These are phyloP conservation scores for Pueraria montana DNA, from an alignment of 306 rosid species.

Conservation along the genomic window DNA sequence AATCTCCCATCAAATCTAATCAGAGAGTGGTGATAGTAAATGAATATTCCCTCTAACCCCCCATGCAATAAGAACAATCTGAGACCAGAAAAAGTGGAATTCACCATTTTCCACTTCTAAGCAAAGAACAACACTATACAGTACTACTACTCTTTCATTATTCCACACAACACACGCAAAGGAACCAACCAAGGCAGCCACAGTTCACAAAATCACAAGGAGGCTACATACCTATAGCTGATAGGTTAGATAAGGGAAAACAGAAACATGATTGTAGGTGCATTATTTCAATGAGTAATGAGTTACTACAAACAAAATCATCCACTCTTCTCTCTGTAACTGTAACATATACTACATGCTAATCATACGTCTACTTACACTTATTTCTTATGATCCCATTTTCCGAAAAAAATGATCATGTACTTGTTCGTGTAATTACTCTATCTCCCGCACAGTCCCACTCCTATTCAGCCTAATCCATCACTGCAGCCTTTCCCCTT, in stretches of 20 bases:
- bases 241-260: conserved; percentile 29
- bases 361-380: conserved; percentile 47
- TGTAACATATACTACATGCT: background rate
- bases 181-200: conserved; percentile 1
- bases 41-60: conserved; percentile 51
- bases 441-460: conserved; percentile 36
- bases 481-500: conserved; percentile 59
- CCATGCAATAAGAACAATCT: conserved; percentile 48
- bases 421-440: conserved; percentile 46
- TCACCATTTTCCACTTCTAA: conserved; percentile 48
- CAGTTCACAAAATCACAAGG: conserved; percentile 13
- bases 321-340: conserved; percentile 10
- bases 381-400: conserved; percentile 18
- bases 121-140: conserved; percentile 39
- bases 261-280: background rate
- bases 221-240: background rate
- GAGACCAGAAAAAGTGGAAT: conserved; percentile 42
- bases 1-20: conserved; percentile 52
- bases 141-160: background rate
- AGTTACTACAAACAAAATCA: conserved; percentile 44
- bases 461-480: conserved; percentile 47
- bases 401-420: conserved; percentile 49
- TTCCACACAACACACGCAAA: conserved; percentile 33
- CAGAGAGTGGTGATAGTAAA: conserved; percentile 32
- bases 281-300: conserved; percentile 34